Base-by-base conservation (phyloP, 169 alveolate species). In the Ichthyophthirius multifiliis region DNA sequence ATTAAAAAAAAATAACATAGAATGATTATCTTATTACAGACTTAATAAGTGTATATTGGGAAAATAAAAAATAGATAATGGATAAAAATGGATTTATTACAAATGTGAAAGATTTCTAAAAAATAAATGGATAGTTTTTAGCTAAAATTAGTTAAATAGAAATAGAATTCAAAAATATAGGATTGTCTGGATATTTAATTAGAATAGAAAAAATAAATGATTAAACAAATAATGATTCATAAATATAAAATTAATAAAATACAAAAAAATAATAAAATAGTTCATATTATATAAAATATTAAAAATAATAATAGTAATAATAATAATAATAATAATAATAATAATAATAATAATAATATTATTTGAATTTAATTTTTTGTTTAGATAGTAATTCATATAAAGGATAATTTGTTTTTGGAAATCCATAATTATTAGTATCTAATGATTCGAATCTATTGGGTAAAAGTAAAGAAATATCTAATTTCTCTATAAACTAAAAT, bases 1-100 rank as follows among this genome's bases (percentile, higher is more conserved):
- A 79, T 46, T 39, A 44, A 20, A 79, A 79, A 20, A 65, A 79
- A 20, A 47, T 79, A 16, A 63, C 55, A 13, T 65, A 79, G 12
- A 43, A 67, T 18, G 67, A 79, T n/a, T 65, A 64, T 4, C 32
- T 39, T 12, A 39, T 79, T 12, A 45, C 73, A 5, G 76, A 65
- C 20, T 12, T 79, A 16, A 79, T 79, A n/a, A 62, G 55, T 5
- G 23, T 27, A 20, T 46, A 43, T 44, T 47, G 67, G 47, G 80
- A 45, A 9, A 44, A 41, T 20, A 44, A 31, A 46, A 63, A 65
- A 23, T 67, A 55, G 13, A 16, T 44, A n/a, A n/a, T 65, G 43
- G 71, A 43, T n/a, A 79, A 65, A 27, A 43, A 65, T 43, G 85
- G 74, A n/a, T 46, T 30, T 23, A 75, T 39, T 6, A 41, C 41